Conservation (phyloP, 116 monocot genomes). For the Papilionanthe hybrid region DNA sequence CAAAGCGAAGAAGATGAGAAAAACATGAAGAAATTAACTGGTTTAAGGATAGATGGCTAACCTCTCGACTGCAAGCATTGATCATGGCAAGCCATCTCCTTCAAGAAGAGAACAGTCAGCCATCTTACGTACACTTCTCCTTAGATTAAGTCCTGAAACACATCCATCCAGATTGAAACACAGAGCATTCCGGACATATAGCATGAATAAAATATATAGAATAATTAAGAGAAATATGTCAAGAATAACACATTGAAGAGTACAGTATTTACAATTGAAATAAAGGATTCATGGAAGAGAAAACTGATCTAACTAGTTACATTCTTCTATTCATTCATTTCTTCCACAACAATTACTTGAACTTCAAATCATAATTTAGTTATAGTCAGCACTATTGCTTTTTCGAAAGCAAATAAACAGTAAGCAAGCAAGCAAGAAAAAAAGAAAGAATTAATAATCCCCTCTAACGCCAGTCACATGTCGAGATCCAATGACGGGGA, state of each 20-base stretch:
- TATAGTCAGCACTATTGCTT: neutral
- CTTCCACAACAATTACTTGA: neutral
- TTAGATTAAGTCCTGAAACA: neutral
- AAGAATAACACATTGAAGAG: neutral
- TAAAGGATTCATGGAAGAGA: neutral
- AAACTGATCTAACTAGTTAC: neutral
- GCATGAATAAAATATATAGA: neutral
- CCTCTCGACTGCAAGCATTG: constrained; percentile 6
- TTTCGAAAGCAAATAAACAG: constrained; percentile 1
- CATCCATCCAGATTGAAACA: neutral
- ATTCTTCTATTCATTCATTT: constrained; percentile 2
- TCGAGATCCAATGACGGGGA: neutral
- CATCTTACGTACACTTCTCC: neutral
- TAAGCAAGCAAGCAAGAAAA: neutral
- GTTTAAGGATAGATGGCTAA: neutral
- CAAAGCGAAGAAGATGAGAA: neutral
- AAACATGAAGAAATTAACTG: no score
- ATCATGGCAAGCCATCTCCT: neutral
- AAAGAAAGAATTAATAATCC: constrained; percentile 9
- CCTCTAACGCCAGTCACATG: neutral
- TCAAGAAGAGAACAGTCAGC: no score
- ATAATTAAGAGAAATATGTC: neutral
- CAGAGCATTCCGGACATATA: no score
- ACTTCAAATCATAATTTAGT: neutral
- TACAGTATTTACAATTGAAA: neutral